Conservation (phyloP, 1,139 yeast genomes). For the Geotrichum histeridarum region DNA sequence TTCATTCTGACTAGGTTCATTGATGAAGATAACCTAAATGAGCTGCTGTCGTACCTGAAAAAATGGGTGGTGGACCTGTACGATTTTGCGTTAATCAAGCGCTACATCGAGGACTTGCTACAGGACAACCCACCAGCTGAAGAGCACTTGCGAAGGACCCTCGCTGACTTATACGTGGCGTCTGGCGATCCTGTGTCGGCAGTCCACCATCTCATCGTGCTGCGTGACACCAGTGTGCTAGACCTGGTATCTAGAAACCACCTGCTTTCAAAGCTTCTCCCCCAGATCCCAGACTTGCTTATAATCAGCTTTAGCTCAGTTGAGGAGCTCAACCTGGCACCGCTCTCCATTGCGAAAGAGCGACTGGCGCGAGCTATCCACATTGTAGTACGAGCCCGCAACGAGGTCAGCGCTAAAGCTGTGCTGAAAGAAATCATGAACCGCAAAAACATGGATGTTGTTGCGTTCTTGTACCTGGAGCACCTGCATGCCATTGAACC, state of each 20-base stretch:
- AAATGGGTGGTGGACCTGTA: conserved; percentile 60
- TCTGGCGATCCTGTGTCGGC: conserved; percentile 58
- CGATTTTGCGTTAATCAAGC: conserved; percentile 45
- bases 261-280: conserved; percentile 48
- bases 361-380: conserved; percentile 47
- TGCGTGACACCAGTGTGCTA: conserved; percentile 52
- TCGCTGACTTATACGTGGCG: conserved; percentile 55
- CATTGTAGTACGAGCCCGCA: conserved; percentile 58
- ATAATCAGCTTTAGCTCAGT: conserved; percentile 40
- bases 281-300: conserved; percentile 50
- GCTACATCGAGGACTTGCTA: conserved; percentile 45
- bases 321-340: conserved; percentile 39
- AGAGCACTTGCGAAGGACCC: conserved; percentile 41
- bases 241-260: conserved; percentile 58
- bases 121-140: conserved; percentile 28
- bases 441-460: conserved; percentile 38
- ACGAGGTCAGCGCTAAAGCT: conserved; percentile 52
- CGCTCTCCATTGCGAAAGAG: conserved; percentile 43
- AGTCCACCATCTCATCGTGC: conserved; percentile 52
- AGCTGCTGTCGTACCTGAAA: conserved; percentile 37
- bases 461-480: conserved; percentile 57
- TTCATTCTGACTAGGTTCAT: conserved; percentile 50
- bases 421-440: conserved; percentile 47
- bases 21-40: conserved; percentile 36
- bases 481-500: conserved; percentile 53